phyloP scores from a whole-genome alignment of 1,139 yeast genomes.

The Sugiyamaella paludigena region DNA sequence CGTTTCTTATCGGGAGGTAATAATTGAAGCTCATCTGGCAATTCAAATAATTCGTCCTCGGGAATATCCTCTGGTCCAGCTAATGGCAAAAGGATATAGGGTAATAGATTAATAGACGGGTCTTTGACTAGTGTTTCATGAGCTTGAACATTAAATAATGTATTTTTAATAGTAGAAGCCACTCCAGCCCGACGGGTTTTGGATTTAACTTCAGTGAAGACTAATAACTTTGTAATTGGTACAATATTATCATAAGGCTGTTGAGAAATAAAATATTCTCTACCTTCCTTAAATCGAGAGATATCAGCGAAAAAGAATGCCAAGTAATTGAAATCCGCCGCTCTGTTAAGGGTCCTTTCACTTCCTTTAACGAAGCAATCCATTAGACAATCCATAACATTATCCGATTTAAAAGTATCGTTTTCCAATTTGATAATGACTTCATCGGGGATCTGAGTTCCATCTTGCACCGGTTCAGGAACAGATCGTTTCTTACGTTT shows the following conservation, averaged over 20 bases:
- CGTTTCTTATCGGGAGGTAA: slow-evolving; percentile 73
- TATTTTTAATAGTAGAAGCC: slow-evolving; percentile 87
- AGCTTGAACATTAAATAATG: slow-evolving; percentile 72
- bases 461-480: background rate
- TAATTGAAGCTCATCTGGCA: slow-evolving; percentile 86
- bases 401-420: slow-evolving; percentile 42
- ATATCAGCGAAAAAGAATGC: slow-evolving; percentile 89
- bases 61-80: slow-evolving; percentile 77
- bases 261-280: slow-evolving; percentile 68
- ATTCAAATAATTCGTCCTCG: slow-evolving; percentile 80
- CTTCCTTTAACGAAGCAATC: slow-evolving; percentile 88
- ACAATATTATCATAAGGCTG: slow-evolving; percentile 74
- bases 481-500: slow-evolving; percentile 29
- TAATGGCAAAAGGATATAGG: slow-evolving; percentile 78
- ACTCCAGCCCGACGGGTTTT: slow-evolving; percentile 87
- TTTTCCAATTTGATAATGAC: slow-evolving; percentile 4
- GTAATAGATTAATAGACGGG: slow-evolving; percentile 68
- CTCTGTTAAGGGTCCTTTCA: slow-evolving; percentile 65
- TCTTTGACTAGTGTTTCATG: slow-evolving; percentile 62
- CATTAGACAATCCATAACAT: slow-evolving; percentile 77
- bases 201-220: slow-evolving; percentile 78
- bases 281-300: slow-evolving; percentile 69
- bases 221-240: slow-evolving; percentile 76
- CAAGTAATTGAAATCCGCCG: slow-evolving; percentile 77
- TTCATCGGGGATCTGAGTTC: slow-evolving; percentile 4